Evolutionary conservation across 176 grass and related monocot genomes (phyloP).

Genomic region (Lolium perenne): DNA sequence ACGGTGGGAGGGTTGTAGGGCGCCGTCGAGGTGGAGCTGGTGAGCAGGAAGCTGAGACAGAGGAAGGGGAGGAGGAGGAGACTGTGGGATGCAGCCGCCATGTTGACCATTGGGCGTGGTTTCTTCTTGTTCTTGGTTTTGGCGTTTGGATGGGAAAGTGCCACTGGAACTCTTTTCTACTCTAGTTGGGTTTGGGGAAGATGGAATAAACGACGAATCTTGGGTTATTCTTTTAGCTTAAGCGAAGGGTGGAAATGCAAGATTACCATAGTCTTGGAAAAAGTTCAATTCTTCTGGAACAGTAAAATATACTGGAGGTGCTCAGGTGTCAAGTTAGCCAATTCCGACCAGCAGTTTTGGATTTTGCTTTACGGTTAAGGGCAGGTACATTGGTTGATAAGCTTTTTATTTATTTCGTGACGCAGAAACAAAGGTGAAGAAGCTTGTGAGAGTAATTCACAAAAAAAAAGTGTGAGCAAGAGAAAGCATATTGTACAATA

Average conservation of each 20-base stretch:
- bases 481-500: no score
- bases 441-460: no score
- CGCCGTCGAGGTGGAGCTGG: not conserved
- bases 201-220: slow-evolving; percentile 18
- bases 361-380: no score
- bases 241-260: not conserved
- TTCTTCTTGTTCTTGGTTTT: slow-evolving; percentile 42
- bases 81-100: slow-evolving; percentile 28
- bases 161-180: slow-evolving; percentile 16
- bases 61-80: slow-evolving; percentile 40
- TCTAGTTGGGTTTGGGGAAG: not conserved
- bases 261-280: not conserved
- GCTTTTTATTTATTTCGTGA: no score
- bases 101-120: slow-evolving; percentile 31
- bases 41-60: not conserved
- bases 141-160: slow-evolving; percentile 37
- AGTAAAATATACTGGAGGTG: no score
- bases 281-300: no score
- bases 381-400: no score
- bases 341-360: not conserved
- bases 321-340: not conserved
- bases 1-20: slow-evolving; percentile 63
- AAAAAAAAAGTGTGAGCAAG: no score
- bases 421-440: no score
- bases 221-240: not conserved